Percentiles rank a stretch among this genome's conserved stretches.
Evolutionary conservation across 306 rosid genomes (phyloP).

Genomic region (Sphenostylis stenocarpa): DNA sequence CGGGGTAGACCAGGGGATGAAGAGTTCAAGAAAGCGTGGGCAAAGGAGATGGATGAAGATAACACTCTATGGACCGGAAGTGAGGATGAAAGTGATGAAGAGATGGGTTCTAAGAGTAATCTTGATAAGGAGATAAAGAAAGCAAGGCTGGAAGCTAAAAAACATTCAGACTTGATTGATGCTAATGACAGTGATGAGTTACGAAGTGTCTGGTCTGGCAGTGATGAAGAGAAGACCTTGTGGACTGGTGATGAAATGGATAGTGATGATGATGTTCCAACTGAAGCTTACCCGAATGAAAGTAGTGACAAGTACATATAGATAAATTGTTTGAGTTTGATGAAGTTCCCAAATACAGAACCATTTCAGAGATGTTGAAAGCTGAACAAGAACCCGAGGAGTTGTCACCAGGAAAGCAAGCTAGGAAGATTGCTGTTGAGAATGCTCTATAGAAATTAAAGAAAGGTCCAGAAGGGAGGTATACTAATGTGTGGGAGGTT

Average conservation of each 20-base stretch:
- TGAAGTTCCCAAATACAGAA: constrained; percentile 74
- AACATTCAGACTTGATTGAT: constrained; percentile 67
- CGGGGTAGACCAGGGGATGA: constrained; percentile 56
- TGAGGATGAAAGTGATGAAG: constrained; percentile 65
- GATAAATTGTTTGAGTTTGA: constrained; percentile 85
- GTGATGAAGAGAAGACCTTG: constrained; percentile 86
- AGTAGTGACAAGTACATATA: constrained; percentile 69
- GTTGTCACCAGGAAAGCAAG: constrained; percentile 84
- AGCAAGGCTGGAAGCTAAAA: constrained; percentile 68
- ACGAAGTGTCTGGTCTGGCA: constrained; percentile 84
- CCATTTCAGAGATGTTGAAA: constrained; percentile 67
- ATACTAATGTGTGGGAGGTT: constrained; percentile 77
- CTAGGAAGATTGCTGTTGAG: constrained; percentile 81
- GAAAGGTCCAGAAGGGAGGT: constrained; percentile 87
- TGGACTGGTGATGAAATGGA: constrained; percentile 92
- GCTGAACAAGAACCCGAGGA: constrained; percentile 80
- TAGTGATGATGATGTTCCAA: constrained; percentile 69
- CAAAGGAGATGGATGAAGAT: constrained; percentile 74
- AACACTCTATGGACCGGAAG: constrained; percentile 70
- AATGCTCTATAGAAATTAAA: constrained; percentile 80
- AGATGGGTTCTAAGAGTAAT: constrained; percentile 36
- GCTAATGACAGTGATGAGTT: constrained; percentile 83
- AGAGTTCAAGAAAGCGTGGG: constrained; percentile 71
- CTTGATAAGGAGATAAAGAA: constrained; percentile 63
- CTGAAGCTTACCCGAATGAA: constrained; percentile 82